Conservation (phyloP, 78 protist species). For the Pigoraptor vietnamica region DNA sequence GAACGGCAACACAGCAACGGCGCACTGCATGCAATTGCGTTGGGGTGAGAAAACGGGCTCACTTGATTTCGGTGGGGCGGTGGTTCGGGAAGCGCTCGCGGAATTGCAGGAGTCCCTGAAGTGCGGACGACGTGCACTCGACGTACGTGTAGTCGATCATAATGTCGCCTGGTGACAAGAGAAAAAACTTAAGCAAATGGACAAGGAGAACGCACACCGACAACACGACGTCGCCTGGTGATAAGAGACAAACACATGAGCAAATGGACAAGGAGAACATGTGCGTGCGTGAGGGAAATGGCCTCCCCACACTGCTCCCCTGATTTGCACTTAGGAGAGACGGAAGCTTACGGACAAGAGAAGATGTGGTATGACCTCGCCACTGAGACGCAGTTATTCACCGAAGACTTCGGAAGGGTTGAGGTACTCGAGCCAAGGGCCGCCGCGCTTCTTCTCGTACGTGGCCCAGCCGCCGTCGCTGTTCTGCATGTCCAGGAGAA, state of each 20-base stretch:
- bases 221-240: too few species aligned
- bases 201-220: neutral
- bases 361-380: too few species aligned
- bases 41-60: too few species aligned
- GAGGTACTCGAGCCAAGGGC: slow-evolving; percentile 64
- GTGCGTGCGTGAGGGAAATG: too few species aligned
- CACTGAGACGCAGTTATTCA: too few species aligned
- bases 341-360: too few species aligned
- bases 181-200: neutral
- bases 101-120: slow-evolving; percentile 63
- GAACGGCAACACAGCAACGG: neutral
- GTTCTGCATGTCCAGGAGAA: slow-evolving; percentile 76
- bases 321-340: too few species aligned
- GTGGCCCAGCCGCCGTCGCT: slow-evolving; percentile 81
- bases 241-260: too few species aligned
- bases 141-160: slow-evolving; percentile 88
- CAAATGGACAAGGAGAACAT: too few species aligned
- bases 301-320: too few species aligned
- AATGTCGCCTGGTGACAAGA: slow-evolving; percentile 59
- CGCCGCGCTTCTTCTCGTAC: slow-evolving; percentile 72
- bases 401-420: slow-evolving; percentile 85
- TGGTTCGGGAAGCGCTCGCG: slow-evolving; percentile 55
- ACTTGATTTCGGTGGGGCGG: slow-evolving; percentile 46
- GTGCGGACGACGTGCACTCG: slow-evolving; percentile 77
- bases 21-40: too few species aligned